Evolutionary conservation across 805 yeast genomes (phyloP), one percentile per base, ranked within the genome.

Genomic region (Saccharomycopsis sp.): DNA sequence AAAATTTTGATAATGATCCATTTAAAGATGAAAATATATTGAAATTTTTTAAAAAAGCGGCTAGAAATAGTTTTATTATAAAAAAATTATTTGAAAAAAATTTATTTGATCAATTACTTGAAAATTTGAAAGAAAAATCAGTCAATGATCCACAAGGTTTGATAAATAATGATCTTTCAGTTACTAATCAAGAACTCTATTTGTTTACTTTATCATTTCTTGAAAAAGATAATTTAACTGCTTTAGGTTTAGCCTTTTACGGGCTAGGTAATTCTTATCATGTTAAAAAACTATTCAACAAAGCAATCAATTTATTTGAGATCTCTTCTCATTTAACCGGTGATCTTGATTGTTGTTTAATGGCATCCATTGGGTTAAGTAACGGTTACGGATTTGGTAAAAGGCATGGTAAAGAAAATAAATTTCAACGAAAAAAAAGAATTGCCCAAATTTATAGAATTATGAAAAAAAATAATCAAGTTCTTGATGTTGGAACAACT

Each of bases 321-420:
- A 27, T 43, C 6, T 28, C 39, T 13, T 36, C 47, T 2, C 34
- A 46, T 23, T 32, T 46, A 27, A 30, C 47, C 4, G 36, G 6
- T 26, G 49, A 46, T 19, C n/a, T 43, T 12, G 49, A 46, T 23
- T 46, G 47, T 31, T 46, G 47, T 23, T 14, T 25, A 8, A 43
- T 46, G 47, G 49, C 49, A 5, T 38, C 28, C 1, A 30, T 34
- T 23, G 47, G 49, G 9, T 37, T 46, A 19, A 40, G 40, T 28
- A 43, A 40, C 19, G 49, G 49, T 3, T 46, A 43, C 21, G 49
- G 49, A 14, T 46, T 37, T 23, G 47, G 49, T n/a, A 35, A 35
- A 21, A 35, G 17, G 21, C 31, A 35, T 26, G 37, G 37, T 2
- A 35, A 27, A 28, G 38, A 35, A 13, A n/a, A 15, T 20, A 14